Base-by-base conservation (phyloP, 352 stramenopile genomes). In the Nothophytophthora sp. region DNA sequence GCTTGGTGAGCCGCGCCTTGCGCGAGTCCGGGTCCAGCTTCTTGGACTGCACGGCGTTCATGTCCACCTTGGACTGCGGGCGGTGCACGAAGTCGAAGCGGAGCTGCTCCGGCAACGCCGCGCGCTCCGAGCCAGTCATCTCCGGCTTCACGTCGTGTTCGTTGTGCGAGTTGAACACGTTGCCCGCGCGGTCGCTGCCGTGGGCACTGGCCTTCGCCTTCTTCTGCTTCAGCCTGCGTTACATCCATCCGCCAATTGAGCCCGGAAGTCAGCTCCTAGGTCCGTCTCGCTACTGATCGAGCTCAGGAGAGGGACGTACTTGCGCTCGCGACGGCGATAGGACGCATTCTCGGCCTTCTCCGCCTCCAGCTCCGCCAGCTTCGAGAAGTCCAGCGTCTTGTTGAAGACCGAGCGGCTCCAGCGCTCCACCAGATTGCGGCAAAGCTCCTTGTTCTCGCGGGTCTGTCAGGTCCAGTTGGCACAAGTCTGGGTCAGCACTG, bases 351-450 rank as follows among this genome's bases (percentile, higher is more conserved):
- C 83, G 1, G 79, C 81, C 65, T 93, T 93, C 49, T 95, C 85
- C 7, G 85, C 85, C 50, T 95, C 83, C 12, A 94, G 59, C 46
- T 95, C 86, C 3, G 81, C 79, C 32, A 94, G 55, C 45, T 95
- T 95, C 0, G 83, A 93, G 50, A 83, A 95, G 56, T 95, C 86
- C 11, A 94, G 55, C 23, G 83, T 94, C 60, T 95, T 95, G 65
- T 92, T 89, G 52, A 95, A 95, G 16, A 95, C 86, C 0, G 83
- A 85, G 25, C 86, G 86, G 30, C 86, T 95, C 86, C 86, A 95
- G 36, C 81, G 81, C 60, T 95, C 86, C 19, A 95, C 86, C 46
- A 95, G 54, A 46, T 81, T 81, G 19, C 83, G 81, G 13, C 86
- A 95, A 8, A 95, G 58, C 16, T 93, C 86, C 55, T 95, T 95